Evolutionary conservation across 169 alveolate species (phyloP), one percentile per base, ranked within the genome.

Genomic region (Plasmodium blacklocki): DNA sequence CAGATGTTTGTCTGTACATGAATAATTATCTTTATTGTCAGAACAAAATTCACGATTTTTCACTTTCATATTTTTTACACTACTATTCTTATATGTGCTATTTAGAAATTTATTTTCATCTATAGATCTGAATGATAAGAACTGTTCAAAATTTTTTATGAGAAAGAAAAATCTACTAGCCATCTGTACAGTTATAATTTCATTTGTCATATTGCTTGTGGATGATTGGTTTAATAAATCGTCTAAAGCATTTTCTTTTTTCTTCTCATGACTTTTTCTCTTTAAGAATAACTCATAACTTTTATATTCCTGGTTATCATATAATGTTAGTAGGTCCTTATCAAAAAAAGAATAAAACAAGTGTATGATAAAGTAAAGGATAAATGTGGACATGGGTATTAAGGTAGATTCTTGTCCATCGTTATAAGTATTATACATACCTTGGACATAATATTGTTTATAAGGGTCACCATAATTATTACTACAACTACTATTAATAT

Each of bases 341-440:
- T 86, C 92, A 52, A 86, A 72, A 86, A 58, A 86, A 9, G 88
- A 71, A 67, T 86, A 86, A 72, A 86, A 86, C 58, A 86, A 39
- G 63, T 86, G 92, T 26, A 86, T 86, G 6, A 58, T 43, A 73
- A 86, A 63, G 23, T 86, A 86, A 3, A 86, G 66, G 18, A 86
- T 73, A 26, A 86, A 86, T 7, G 88, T 86, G 1, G 76, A 45
- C 6, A 86, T 70, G 8, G 92, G 92, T 19, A 86, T 72, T 47
- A 73, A 73, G 0, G 92, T 86, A 8, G 88, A n/a, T 72, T 86
- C 92, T n/a, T 21, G 18, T 19, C 78, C 92, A 7, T 60, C 68
- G 14, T 43, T 15, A 66, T 71, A 86, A 8, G 15, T 19, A 39
- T 39, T 39, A 39, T 39, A 39, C 11, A 39, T 39, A 39, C 5